Base-by-base conservation (phyloP, 2,329 filamentous ascomycete genomes). In the Colletotrichum shisoi region DNA sequence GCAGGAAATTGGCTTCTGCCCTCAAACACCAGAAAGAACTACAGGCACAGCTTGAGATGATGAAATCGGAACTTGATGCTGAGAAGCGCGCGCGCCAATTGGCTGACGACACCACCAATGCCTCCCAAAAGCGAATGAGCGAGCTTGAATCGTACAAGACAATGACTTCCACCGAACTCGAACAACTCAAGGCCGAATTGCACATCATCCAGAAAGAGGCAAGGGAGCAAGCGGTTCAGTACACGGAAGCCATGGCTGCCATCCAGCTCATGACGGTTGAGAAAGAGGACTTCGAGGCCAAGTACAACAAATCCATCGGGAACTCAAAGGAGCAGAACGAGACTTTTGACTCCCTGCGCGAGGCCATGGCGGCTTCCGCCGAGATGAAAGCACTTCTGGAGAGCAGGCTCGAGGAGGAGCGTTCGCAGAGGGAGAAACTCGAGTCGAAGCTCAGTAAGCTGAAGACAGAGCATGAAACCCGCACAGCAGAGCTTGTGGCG, bases 131-230 rank as follows among this genome's bases (percentile, higher is more conserved):
- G 77, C 89, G 94, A 24, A 89, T 96, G 77, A 82, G 87, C 8
- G 93, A 97, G 72, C 83, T 99, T 2, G 94, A 98, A 75, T 84
- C 84, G 49, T 94, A 91, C 76, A 90, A 91, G 74, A 92, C 97
- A 74, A 90, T 91, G 73, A 93, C 91, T 44, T 89, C 92, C 3
- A 87, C 91, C 1, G 94, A 99, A 76, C 82, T 96, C 9, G 94
- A 98, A 76, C 90, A 88, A 31, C 81, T 99, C 42, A 91, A 94
- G 71, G 89, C 91, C 1, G 93, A 97, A 74, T 80, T 99, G 42
- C 93, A 98, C 74, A 84, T 91, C 72, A 84, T 87, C 1, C 91
- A 97, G 75, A 90, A 89, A 39, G 86, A 90, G 63, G 88, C 91
- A 24, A 86, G 95, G 66, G 92, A 98, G 72, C 91, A 96, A 71